Conservation (phyloP, 805 yeast genomes). For the Metschnikowia lunata region DNA sequence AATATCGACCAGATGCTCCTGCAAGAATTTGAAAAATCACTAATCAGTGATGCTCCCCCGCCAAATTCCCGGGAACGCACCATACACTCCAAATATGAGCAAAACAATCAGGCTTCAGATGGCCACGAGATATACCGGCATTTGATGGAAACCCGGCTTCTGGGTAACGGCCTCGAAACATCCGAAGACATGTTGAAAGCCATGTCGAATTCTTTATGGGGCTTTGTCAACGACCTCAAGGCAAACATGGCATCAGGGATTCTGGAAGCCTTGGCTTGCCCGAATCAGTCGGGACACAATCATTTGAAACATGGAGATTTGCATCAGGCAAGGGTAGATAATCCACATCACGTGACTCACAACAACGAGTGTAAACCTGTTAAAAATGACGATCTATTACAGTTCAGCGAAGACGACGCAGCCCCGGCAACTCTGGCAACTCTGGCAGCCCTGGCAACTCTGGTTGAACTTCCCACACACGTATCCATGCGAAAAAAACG, state of each 20-base stretch:
- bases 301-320: too few species aligned
- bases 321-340: too few species aligned
- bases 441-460: too few species aligned
- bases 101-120: neutral
- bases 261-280: neutral
- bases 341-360: too few species aligned
- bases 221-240: constrained; percentile 41
- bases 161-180: neutral
- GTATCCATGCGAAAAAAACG: too few species aligned
- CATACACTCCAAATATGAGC: neutral
- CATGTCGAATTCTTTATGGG: constrained; percentile 40
- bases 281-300: too few species aligned
- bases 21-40: constrained; percentile 49
- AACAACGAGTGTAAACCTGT: too few species aligned
- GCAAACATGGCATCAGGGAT: constrained; percentile 12
- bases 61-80: neutral
- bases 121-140: constrained; percentile 1
- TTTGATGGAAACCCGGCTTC: constrained; percentile 2
- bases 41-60: constrained; percentile 2
- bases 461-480: too few species aligned
- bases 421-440: too few species aligned
- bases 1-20: constrained; percentile 66
- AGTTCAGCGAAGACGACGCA: too few species aligned
- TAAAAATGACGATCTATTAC: too few species aligned
- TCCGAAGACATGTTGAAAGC: constrained; percentile 38